Base-by-base conservation (phyloP, 106 monocot species). In the Dioscorea zingiberensis region DNA sequence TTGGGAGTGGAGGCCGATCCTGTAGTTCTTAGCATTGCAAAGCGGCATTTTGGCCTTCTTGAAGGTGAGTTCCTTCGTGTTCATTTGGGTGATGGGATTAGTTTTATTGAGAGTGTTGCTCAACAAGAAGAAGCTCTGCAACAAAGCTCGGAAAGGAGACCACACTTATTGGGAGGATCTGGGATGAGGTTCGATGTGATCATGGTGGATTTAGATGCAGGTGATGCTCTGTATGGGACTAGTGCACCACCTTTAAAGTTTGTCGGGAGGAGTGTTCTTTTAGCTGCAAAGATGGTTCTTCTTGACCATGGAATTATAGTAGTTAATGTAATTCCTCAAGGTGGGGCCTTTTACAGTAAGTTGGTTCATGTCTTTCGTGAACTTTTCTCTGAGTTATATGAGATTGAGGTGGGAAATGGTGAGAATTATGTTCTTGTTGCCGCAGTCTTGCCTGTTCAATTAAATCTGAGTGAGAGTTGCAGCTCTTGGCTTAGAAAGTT, bases 171-270 rank as follows among this genome's bases (percentile, higher is more conserved):
- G 55, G 25, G 17, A 11, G 57, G 25, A 3, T 10, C 16, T 56
- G 7, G 56, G 56, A n/a, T 13, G 10, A 55, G 27, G 25, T 77
- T 87, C 30, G 85, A 88, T 76, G 84, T 68, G 4, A 64, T 92
- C 21, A 88, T 97, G 86, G 88, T 97, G 64, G 97, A 97, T 77
- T 73, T 97, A 73, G 91, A 97, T 64, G 76, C 79, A 4, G 70
- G 29, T 16, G 81, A 86, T 65, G 74, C 75, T 47, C 51, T 25
- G 45, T 77, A 21, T 56, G 81, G 81, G 0, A 55, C 76, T 10
- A 68, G 61, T 44, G 91, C 91, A 1, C 91, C 97, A 0, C 88
- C 97, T 7, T 21, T 63, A 38, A 83, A 88, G 70, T 84, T 97
- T 51, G 26, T 77, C 4, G 24, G 47, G 25, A 62, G 28, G 63